Base-by-base conservation (phyloP, 2,329 filamentous ascomycete species). In the Beauveria bassiana region DNA sequence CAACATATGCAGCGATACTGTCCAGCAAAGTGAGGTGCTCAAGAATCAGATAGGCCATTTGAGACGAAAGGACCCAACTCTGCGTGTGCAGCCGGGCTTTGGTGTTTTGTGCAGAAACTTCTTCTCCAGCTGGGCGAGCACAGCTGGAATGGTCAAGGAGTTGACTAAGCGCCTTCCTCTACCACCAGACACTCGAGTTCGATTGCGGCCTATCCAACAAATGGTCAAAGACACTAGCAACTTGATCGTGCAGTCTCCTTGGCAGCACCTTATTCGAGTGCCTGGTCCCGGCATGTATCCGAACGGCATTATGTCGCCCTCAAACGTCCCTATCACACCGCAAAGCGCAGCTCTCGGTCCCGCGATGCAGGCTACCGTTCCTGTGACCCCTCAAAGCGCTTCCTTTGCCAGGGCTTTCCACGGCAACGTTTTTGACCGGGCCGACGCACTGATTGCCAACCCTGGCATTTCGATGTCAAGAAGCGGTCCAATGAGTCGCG, bases 331-430 rank as follows among this genome's bases (percentile, higher is more conserved):
- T 9, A 91, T 95, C 69, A 97, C 93, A 1, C 93, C 93, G 8
- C 83, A 96, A 64, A 95, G 90, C 68, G 93, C 92, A 18, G 93
- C 93, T 1, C 80, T 97, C 5, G 93, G 93, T 0, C 91, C 93
- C 6, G 93, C 93, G 22, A 90, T 92, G 60, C 92, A 96, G 74
- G 92, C 93, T 1, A 97, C 91, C 0, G 87, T 96, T 12, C 89
- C 91, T 4, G 90, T 83, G 3, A 90, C 86, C 0, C 85, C 86
- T 10, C 79, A 85, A 69, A 83, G 78, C 63, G 79, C 76, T 2
- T 82, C 81, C 0, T 85, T 86, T 68, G 78, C 79, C 8, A 74
- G 75, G 18, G 78, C 80, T 1, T 85, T 86, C 63, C 75, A 78
- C 2, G 81, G 83, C 12, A 78, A 83, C 65, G 81, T 86, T n/a